These are phyloP conservation scores for Osmanthus fragrans DNA, from an alignment of 257 asterid genomes.

Conservation along the genomic window DNA sequence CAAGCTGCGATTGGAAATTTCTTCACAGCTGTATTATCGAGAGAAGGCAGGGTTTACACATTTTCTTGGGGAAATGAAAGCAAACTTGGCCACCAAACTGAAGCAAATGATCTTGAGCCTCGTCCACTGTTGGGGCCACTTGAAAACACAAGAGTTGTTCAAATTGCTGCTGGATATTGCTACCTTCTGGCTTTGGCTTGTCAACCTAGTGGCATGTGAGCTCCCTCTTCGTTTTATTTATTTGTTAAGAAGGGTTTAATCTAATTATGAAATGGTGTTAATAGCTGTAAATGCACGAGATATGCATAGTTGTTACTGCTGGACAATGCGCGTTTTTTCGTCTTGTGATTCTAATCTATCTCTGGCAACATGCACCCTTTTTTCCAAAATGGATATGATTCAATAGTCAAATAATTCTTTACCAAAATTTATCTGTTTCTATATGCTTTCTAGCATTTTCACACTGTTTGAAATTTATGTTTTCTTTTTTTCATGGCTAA, in stretches of 20 bases:
- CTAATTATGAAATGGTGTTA: background rate
- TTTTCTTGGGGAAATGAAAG: conserved; percentile 94
- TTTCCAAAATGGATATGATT: background rate
- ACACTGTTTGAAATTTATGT: background rate
- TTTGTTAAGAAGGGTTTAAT: background rate
- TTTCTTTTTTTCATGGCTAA: background rate
- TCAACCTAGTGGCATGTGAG: conserved; percentile 95
- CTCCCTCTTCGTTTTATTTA: conserved; percentile 13
- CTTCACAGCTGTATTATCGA: conserved; percentile 91
- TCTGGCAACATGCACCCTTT: background rate
- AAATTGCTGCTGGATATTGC: conserved; percentile 99
- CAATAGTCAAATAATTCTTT: background rate
- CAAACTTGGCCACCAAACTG: conserved; percentile 92
- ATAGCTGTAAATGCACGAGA: background rate
- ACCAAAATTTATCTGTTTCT: background rate
- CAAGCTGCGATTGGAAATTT: conserved; percentile 97
- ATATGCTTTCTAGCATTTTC: background rate
- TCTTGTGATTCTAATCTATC: background rate
- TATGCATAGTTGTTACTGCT: background rate
- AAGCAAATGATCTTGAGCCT: conserved; percentile 76
- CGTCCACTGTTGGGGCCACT: conserved; percentile 82
- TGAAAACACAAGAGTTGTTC: conserved; percentile 84
- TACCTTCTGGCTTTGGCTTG: conserved; percentile 97
- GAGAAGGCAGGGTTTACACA: conserved; percentile 94
- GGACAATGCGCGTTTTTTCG: background rate